Percentiles rank a stretch among this genome's conserved stretches.
Evolutionary conservation across 2,329 filamentous ascomycete species (phyloP).

Genomic region (Grosmannia clavigera): DNA sequence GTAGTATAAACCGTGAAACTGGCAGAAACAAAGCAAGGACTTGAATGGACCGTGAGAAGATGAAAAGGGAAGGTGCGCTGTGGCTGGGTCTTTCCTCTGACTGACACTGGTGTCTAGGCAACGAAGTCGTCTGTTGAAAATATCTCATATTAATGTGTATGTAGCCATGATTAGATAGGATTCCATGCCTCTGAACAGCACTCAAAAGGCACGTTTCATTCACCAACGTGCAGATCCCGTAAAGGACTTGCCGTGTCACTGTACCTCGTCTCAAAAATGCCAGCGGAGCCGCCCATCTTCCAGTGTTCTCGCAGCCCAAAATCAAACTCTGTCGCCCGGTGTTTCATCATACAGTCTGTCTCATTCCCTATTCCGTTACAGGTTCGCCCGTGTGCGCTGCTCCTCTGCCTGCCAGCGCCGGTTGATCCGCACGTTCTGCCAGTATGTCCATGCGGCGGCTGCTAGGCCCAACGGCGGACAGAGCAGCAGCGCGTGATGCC

Average conservation of each 20-base stretch:
- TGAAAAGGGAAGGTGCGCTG: background rate
- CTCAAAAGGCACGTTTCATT: background rate
- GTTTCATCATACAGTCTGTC: background rate
- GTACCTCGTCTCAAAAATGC: background rate
- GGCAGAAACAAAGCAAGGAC: background rate
- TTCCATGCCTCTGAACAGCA: background rate
- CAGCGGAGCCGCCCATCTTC: background rate
- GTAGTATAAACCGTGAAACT: background rate
- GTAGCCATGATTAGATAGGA: background rate
- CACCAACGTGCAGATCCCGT: background rate
- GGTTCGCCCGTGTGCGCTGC: conserved; percentile 25
- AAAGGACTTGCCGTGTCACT: background rate
- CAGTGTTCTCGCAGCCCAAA: background rate
- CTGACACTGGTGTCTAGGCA: background rate
- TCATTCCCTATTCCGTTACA: background rate
- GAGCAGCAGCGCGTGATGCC: conserved; percentile 56
- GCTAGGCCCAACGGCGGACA: conserved; percentile 64
- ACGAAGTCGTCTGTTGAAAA: background rate
- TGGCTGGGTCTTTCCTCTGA: background rate
- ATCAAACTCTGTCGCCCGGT: background rate
- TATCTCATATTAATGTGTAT: background rate
- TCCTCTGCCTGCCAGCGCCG: conserved; percentile 54
- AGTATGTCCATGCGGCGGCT: conserved; percentile 58
- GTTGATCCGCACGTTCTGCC: conserved; percentile 59
- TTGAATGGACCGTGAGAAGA: background rate